Base-by-base conservation (phyloP, 345 rosid genomes). In the Eucalyptus grandis region DNA sequence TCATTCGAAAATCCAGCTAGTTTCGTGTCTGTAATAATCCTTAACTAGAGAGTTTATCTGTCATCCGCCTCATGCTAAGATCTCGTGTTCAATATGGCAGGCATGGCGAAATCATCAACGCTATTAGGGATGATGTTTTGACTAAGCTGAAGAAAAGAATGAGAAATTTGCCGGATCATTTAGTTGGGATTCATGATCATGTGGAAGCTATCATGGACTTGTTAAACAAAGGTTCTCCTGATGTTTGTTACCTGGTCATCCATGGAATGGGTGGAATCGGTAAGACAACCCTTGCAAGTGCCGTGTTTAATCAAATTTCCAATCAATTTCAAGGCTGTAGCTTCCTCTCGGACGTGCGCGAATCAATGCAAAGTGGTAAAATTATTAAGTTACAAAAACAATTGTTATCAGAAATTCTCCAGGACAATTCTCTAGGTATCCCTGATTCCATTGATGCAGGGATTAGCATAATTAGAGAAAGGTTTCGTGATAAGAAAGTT, bases 381-480 rank as follows among this genome's bases (percentile, higher is more conserved):
- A 69, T 69, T 34, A 69, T 69, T 34, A 13, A 1, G 7, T 34
- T 69, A 19, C 81, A 34, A 31, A 69, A 0, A 34, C 44, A 69
- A 7, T 69, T 34, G 12, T 9, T 69, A 5, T 69, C 43, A 0
- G 44, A 69, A 34, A 69, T 17, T 34, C 43, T 69, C 43, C 43
- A 67, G 0, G 4, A 4, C 43, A 34, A 19, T 0, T 34, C 26
- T 69, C 13, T 0, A 34, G 7, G 0, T 40, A 69, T 31, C 44
- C 81, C 34, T 1, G 1, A 4, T 31, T 69, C 44, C 2, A 4
- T 69, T 17, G 81, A 69, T 69, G 81, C 0, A 3, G 44, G 44
- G 43, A 69, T 34, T 34, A 17, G 3, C 43, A 34, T 17, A 2
- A 69, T 69, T 31, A 17, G 44, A 17, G 26, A 69, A 69, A 69